These are phyloP conservation scores for Apiospora pterosperma DNA, from an alignment of 2,329 filamentous ascomycete genomes.

Conservation along the genomic window DNA sequence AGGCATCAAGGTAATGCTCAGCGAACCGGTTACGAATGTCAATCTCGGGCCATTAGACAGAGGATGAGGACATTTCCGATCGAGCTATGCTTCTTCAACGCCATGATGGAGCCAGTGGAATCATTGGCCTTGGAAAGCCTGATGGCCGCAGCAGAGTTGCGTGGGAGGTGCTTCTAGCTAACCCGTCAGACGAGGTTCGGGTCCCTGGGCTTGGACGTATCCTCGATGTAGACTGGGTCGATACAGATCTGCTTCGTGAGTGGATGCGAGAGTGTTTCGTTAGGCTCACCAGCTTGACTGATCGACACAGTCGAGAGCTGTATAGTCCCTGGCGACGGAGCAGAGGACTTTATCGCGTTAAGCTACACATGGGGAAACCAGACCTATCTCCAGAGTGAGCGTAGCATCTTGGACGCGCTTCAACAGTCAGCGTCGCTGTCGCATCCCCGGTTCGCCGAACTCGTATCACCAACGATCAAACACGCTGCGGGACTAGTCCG, in stretches of 20 bases:
- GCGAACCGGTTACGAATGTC: no score
- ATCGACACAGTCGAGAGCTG: neutral
- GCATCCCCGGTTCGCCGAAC: neutral
- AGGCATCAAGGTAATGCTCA: no score
- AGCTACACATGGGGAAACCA: neutral
- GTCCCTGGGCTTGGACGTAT: neutral
- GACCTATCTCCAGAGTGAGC: neutral
- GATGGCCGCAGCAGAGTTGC: no score
- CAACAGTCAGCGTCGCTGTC: neutral
- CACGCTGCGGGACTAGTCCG: neutral
- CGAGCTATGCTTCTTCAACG: no score
- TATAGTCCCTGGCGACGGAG: neutral
- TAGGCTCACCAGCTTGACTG: neutral
- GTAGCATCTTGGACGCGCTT: neutral
- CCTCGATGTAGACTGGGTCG: conserved; percentile 5
- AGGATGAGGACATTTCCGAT: no score
- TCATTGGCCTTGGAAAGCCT: no score
- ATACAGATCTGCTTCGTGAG: neutral
- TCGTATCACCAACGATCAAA: neutral
- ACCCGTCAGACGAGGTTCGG: no score
- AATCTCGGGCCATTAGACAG: no score
- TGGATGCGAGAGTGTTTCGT: conserved; percentile 1
- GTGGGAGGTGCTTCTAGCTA: no score
- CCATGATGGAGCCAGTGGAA: no score
- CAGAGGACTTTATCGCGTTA: neutral